phyloP scores from a whole-genome alignment of 192 early-diverging fungal genomes.

The Kickxella alabastrina region DNA sequence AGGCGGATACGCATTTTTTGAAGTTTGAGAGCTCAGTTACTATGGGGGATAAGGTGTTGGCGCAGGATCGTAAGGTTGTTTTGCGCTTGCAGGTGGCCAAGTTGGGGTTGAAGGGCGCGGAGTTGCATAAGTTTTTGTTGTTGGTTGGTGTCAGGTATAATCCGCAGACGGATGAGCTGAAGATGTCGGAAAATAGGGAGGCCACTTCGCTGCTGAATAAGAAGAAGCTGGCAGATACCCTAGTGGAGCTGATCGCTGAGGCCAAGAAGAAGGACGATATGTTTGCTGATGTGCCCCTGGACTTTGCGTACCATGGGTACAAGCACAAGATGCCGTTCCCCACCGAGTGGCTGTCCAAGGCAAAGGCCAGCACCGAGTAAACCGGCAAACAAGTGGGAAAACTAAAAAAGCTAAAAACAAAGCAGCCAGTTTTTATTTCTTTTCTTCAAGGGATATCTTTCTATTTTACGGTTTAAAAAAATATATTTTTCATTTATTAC shows the following conservation, averaged over 20 bases:
- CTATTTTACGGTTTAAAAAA: neutral
- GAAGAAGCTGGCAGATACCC: constrained; percentile 39
- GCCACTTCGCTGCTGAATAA: constrained; percentile 43
- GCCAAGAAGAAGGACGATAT: constrained; percentile 43
- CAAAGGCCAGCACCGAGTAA: too few species aligned
- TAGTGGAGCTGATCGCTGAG: constrained; percentile 28
- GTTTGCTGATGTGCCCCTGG: constrained; percentile 42
- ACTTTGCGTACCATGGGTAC: constrained; percentile 29
- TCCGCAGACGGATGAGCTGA: constrained; percentile 43
- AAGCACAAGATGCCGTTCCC: constrained; percentile 28
- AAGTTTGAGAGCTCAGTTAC: constrained; percentile 41
- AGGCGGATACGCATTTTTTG: constrained; percentile 17
- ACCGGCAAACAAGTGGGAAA: too few species aligned
- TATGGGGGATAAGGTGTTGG: constrained; percentile 36
- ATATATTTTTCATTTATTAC: neutral
- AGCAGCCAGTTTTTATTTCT: neutral
- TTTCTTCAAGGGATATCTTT: neutral
- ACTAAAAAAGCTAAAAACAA: too few species aligned
- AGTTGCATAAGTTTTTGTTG: constrained; percentile 48
- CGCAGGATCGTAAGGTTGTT: constrained; percentile 42
- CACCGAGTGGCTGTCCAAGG: constrained; percentile 34
- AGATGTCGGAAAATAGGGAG: constrained; percentile 45
- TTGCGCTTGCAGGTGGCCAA: constrained; percentile 30
- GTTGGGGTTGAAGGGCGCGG: constrained; percentile 31
- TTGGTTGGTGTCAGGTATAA: constrained; percentile 42